phyloP scores from a whole-genome alignment of 2,329 filamentous ascomycete species.

The Peltaster fructicola region DNA sequence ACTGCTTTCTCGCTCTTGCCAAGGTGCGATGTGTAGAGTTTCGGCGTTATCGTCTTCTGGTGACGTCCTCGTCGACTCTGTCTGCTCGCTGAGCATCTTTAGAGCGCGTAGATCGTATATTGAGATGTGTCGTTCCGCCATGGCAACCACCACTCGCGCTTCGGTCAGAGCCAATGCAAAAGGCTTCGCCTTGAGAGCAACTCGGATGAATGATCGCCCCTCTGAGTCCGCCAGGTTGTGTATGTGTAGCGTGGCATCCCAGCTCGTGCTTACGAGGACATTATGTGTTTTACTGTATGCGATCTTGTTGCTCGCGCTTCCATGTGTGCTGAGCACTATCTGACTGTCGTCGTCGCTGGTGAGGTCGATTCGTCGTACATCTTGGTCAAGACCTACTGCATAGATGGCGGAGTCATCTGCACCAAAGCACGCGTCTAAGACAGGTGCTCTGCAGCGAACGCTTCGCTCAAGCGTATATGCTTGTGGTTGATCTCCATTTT shows the following conservation, averaged over 20 bases:
- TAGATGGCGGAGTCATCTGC: slow-evolving; percentile 64
- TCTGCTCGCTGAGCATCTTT: slow-evolving; percentile 34
- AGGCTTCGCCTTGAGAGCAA: slow-evolving; percentile 67
- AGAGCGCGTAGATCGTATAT: slow-evolving; percentile 78
- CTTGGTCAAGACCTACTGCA: slow-evolving; percentile 71
- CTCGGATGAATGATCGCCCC: slow-evolving; percentile 12
- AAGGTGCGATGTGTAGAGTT: slow-evolving; percentile 45
- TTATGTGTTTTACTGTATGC: slow-evolving; percentile 62
- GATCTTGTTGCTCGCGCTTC: slow-evolving; percentile 56
- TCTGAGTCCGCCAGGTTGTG: slow-evolving; percentile 38
- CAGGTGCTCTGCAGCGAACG: slow-evolving; percentile 53
- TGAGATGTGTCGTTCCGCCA: slow-evolving; percentile 82
- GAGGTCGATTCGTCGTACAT: slow-evolving; percentile 59
- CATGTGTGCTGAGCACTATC: slow-evolving; percentile 60
- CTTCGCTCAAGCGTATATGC: slow-evolving; percentile 19
- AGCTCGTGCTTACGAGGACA: slow-evolving; percentile 75
- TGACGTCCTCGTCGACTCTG: slow-evolving; percentile 10
- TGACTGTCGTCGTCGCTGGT: slow-evolving; percentile 43
- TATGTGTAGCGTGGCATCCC: slow-evolving; percentile 81
- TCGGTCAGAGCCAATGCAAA: slow-evolving; percentile 66
- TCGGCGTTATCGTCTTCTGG: slow-evolving; percentile 20
- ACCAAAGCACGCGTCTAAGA: slow-evolving; percentile 85
- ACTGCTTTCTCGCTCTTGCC: slow-evolving; percentile 85
- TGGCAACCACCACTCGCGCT: slow-evolving; percentile 83
- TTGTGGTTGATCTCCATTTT: slow-evolving; percentile 32